Base-by-base conservation (phyloP, 306 rosid genomes). In the Macrotyloma uniflorum region DNA sequence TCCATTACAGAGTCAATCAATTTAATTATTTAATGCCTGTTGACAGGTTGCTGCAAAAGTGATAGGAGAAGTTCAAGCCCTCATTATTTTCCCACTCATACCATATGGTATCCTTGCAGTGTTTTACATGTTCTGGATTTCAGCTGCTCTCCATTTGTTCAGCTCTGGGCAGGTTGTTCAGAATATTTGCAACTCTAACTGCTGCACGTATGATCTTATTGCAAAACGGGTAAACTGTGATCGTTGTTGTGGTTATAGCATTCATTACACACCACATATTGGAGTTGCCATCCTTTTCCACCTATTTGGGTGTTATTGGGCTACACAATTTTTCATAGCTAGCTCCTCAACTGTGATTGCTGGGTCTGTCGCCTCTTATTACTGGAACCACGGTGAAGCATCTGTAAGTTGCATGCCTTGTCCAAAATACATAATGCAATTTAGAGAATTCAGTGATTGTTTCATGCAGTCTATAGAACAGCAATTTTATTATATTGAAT, bases 21-120 rank as follows among this genome's bases (percentile, higher is more conserved):
- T 70, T 58, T 33, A 57, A 33, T 69, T 70, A 66, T 42, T 67
- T 33, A 20, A 49, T 74, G 68, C 73, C 61, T 86, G 35, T 70
- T 57, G 35, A 65, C 89, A 95, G 99, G 99, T 95, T 63, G 96
- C 99, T 67, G 99, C 99, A 15, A 95, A 95, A 89, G 98, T 93
- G 76, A 91, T 95, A 23, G 98, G 99, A 84, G 99, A 95, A 87
- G 98, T 93, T 79, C 94, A 91, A 78, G 98, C 97, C 1, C 93
- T 95, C 65, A 93, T 95, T 69, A 87, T 91, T 64, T 95, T 93
- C 67, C 99, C 99, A 14, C 72, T 93, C 64, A 78, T 95, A 33
- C 99, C 99, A 59, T 91, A 79, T 77, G 75, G 79, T 13, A 86
- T 91, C 84, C 93, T 95, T 78, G 97, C 91, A 2, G 83, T 95